A percentile compares a stretch with the other conserved stretches of the same genome.
Evolutionary conservation across 1,284 basidiomycete genomes (phyloP).

Genomic region (Leucoagaricus sp.): DNA sequence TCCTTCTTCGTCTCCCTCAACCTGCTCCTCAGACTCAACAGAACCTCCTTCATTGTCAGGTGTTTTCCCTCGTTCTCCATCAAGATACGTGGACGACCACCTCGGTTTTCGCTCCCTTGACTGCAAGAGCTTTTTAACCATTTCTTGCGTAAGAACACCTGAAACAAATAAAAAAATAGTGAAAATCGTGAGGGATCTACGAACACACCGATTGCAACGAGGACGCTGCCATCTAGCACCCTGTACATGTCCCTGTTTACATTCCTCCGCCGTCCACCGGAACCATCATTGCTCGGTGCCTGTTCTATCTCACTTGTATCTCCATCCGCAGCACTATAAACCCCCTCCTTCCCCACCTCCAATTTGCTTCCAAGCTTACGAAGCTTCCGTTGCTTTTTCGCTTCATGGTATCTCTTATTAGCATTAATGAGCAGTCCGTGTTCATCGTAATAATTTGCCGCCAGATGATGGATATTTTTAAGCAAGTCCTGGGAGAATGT

Average conservation of each 20-base stretch:
- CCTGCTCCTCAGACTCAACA: slow-evolving; percentile 1
- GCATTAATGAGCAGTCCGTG: slow-evolving; percentile 58
- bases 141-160: slow-evolving; percentile 73
- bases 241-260: slow-evolving; percentile 68
- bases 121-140: slow-evolving; percentile 44
- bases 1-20: background rate
- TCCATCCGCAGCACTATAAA: background rate
- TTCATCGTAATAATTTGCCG: slow-evolving; percentile 62
- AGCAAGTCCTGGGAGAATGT: slow-evolving; percentile 56
- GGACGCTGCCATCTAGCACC: slow-evolving; percentile 67
- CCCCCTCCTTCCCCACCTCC: background rate
- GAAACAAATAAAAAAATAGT: slow-evolving; percentile 4
- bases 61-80: slow-evolving; percentile 7
- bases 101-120: background rate
- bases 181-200: background rate
- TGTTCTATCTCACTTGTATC: slow-evolving; percentile 21
- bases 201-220: slow-evolving; percentile 65
- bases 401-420: slow-evolving; percentile 45
- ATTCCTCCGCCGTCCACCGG: slow-evolving; percentile 8
- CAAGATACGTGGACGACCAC: background rate
- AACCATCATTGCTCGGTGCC: slow-evolving; percentile 20
- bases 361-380: background rate
- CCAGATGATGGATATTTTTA: slow-evolving; percentile 69
- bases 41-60: slow-evolving; percentile 10
- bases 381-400: slow-evolving; percentile 35